phyloP scores from a whole-genome alignment of 2,329 filamentous ascomycete genomes.

The Penicillium carneum region DNA sequence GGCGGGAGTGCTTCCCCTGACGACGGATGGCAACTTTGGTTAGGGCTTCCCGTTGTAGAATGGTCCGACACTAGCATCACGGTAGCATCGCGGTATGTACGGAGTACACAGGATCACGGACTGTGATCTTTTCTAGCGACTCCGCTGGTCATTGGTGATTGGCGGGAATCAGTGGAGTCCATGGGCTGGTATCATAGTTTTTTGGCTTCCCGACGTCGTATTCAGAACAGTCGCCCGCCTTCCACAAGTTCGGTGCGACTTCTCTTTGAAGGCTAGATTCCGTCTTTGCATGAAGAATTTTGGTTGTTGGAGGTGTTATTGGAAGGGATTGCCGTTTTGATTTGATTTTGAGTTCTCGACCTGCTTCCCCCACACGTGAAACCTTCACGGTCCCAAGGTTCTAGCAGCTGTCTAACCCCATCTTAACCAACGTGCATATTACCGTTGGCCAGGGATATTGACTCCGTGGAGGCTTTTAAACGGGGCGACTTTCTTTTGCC shows the following conservation, averaged over 20 bases:
- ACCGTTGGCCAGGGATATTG: not conserved
- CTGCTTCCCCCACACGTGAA: not conserved
- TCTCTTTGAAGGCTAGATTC: not conserved
- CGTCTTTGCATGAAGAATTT: not conserved
- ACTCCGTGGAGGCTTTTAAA: not conserved
- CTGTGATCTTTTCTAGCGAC: not conserved
- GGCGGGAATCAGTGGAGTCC: not conserved
- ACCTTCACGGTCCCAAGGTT: not conserved
- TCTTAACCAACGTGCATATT: not conserved
- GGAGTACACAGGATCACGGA: not conserved
- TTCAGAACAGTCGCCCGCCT: constrained; percentile 1
- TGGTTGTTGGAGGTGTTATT: not conserved
- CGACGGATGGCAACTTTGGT: not conserved
- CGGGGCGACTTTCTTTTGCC: not conserved
- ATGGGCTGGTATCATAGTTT: too few relatives aligned
- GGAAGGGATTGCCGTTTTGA: not conserved
- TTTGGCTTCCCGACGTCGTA: not conserved
- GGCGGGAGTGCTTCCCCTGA: not conserved
- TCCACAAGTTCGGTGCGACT: constrained; percentile 1
- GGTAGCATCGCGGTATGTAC: not conserved
- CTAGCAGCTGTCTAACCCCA: not conserved
- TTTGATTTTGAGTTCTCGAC: not conserved
- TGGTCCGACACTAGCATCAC: constrained; percentile 1
- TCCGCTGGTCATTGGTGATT: constrained; percentile 12
- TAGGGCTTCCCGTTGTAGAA: not conserved